Evolutionary conservation across 2,329 filamentous ascomycete genomes (phyloP), one percentile per base, ranked within the genome.

Genomic region (Mollisia scopiformis): DNA sequence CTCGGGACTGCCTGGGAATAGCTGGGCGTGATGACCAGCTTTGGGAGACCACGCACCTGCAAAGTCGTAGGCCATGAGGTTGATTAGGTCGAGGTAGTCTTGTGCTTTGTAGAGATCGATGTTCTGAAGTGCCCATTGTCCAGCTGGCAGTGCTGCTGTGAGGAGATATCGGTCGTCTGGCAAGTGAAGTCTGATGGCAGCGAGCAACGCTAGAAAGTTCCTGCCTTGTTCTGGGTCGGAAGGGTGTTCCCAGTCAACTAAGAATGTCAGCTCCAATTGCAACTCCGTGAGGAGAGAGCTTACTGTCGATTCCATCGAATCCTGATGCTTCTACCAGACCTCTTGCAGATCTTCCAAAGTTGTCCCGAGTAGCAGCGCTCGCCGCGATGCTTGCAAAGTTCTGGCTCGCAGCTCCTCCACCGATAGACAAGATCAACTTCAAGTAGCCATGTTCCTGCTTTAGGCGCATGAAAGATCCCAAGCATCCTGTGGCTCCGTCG

Each of bases 211-310:
- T 47, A 93, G 75, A 71, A 92, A 93, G 73, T 93, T 83, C 63
- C 81, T 78, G 25, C 90, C 90, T 75, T 93, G 85, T 56, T 86
- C 79, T 1, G 80, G 73, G 71, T 89, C 81, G 57, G 82, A 82
- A 2, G 91, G 91, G 68, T 92, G 90, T 72, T 92, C 88, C 91
- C 91, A 95, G 69, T 90, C 88, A 72, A 95, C 91, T 94, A 61
- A 7, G n/a, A 50, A 2, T 8, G 30, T 61, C 39, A 61, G 58
- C 27, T 33, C 25, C 27, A 53, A 31, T n/a, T n/a, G n/a, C 19
- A 28, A 16, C 10, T 21, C 7, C 23, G 16, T 6, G 1, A 3
- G 30, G 6, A 7, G 25, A 8, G 33, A 31, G 70, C 84, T 74
- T 78, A 93, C 91, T 87, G 73, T 95, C 91, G 65, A 95, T 88